These are phyloP conservation scores for Atractiella rhizophila DNA, from an alignment of 768 basidiomycete genomes.

Conservation along the genomic window DNA sequence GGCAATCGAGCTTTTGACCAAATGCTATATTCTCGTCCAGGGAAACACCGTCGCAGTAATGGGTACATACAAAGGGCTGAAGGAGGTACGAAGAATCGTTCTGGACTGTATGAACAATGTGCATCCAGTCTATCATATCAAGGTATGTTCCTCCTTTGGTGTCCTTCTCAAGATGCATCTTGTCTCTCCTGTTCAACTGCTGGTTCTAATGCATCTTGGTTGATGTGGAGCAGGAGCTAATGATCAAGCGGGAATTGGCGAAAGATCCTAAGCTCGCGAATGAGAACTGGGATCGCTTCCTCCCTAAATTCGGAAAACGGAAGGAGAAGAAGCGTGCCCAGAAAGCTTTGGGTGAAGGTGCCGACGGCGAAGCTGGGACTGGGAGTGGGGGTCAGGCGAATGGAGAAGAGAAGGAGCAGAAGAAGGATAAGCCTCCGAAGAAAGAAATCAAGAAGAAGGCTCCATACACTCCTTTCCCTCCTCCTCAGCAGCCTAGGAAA, in stretches of 20 bases:
- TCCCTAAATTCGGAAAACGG: constrained; percentile 79
- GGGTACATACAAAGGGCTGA: constrained; percentile 83
- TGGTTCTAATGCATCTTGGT: background rate
- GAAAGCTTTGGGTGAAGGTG: constrained; percentile 25
- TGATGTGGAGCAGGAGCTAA: constrained; percentile 78
- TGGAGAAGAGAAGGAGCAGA: constrained; percentile 28
- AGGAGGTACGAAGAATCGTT: constrained; percentile 88
- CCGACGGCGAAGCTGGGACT: background rate
- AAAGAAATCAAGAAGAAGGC: constrained; percentile 80
- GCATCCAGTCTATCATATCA: constrained; percentile 96
- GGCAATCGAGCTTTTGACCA: constrained; percentile 90
- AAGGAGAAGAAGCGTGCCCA: constrained; percentile 75
- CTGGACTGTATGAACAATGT: constrained; percentile 99
- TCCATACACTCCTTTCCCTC: constrained; percentile 68
- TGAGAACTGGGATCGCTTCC: constrained; percentile 90
- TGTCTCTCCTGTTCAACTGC: background rate
- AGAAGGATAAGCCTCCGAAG: constrained; percentile 88
- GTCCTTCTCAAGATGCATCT: too few relatives aligned
- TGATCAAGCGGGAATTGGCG: constrained; percentile 90
- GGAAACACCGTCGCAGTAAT: constrained; percentile 95
- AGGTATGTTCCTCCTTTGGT: constrained; percentile 29
- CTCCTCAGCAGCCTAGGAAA: constrained; percentile 55
- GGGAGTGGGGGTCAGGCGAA: background rate
- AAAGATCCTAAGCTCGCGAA: constrained; percentile 88
- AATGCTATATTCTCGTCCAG: constrained; percentile 92